Percentiles rank a stretch among this genome's conserved stretches.
These are phyloP conservation scores for Colletotrichum horii DNA, from an alignment of 2,329 filamentous ascomycete genomes.

Conservation along the genomic window DNA sequence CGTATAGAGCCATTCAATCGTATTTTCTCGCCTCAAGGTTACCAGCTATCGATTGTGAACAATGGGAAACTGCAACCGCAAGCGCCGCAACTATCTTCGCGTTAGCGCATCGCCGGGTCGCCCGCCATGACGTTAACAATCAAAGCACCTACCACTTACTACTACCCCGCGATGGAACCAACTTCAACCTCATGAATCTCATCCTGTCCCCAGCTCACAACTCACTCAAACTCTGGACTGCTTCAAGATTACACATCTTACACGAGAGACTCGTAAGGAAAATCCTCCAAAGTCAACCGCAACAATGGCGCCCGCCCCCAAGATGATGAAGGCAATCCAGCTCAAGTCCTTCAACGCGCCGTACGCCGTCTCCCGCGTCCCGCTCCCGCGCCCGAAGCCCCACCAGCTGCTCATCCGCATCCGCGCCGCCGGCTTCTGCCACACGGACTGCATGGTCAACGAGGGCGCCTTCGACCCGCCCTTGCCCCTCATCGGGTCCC, in stretches of 20 bases:
- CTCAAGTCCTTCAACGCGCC: neutral
- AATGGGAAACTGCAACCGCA: neutral
- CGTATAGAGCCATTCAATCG: too few relatives aligned
- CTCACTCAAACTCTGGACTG: accelerated
- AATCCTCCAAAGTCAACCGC: too few relatives aligned
- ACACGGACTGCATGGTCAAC: constrained; percentile 20
- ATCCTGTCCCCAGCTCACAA: too few relatives aligned
- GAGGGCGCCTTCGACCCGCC: constrained; percentile 9
- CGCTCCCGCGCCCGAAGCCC: constrained; percentile 6
- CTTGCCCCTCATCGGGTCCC: constrained; percentile 12
- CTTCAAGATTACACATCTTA: too few relatives aligned
- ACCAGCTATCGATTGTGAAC: accelerated
- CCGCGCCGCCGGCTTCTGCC: constrained; percentile 19
- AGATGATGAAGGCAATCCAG: neutral
- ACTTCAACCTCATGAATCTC: too few relatives aligned
- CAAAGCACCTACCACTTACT: neutral
- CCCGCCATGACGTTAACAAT: neutral
- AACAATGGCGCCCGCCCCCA: neutral
- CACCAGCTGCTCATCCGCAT: constrained; percentile 18
- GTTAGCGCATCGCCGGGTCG: neutral
- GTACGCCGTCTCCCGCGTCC: constrained; percentile 3
- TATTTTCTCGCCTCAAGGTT: accelerated
- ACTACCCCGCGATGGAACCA: too few relatives aligned
- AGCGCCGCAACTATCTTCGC: neutral
- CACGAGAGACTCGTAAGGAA: too few relatives aligned